These are phyloP conservation scores for Trypanosoma cruzi DNA, from an alignment of 208 protist species.

Conservation along the genomic window DNA sequence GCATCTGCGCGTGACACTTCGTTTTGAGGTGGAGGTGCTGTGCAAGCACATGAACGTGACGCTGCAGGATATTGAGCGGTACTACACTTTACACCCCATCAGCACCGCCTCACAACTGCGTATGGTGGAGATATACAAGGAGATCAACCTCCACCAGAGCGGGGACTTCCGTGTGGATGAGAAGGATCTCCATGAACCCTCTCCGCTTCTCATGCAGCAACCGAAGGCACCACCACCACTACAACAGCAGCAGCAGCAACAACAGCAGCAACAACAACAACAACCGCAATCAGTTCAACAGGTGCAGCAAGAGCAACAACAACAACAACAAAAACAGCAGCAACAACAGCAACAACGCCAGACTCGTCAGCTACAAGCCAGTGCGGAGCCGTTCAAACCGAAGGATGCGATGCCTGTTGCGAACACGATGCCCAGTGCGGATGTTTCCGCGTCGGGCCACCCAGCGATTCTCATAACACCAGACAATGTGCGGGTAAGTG, in stretches of 20 bases:
- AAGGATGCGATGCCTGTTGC: slow-evolving; percentile 42
- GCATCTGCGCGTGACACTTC: slow-evolving; percentile 97
- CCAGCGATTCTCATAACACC: slow-evolving; percentile 55
- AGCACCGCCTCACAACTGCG: slow-evolving; percentile 36
- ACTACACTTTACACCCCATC: slow-evolving; percentile 29
- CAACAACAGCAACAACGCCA: slow-evolving; percentile 32
- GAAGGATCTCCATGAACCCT: slow-evolving; percentile 34
- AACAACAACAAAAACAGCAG: slow-evolving; percentile 26
- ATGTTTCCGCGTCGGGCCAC: slow-evolving; percentile 29
- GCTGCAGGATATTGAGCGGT: slow-evolving; percentile 43
- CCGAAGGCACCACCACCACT: slow-evolving; percentile 1
- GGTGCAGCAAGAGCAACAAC: slow-evolving; percentile 16
- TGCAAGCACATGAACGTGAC: slow-evolving; percentile 77
- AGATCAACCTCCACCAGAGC: slow-evolving; percentile 67
- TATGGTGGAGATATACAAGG: slow-evolving; percentile 61
- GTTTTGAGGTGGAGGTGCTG: slow-evolving; percentile 97
- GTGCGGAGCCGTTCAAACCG: slow-evolving; percentile 87
- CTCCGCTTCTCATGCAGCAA: slow-evolving; percentile 16
- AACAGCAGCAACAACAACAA: slow-evolving; percentile 14
- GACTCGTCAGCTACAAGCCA: slow-evolving; percentile 70
- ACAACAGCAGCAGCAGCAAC: slow-evolving; percentile 14
- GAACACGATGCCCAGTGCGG: background rate
- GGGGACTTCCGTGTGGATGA: slow-evolving; percentile 84
- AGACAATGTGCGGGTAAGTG: slow-evolving; percentile 49
- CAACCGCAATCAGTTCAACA: background rate